Conservation (phyloP, 805 yeast genomes). For the Teunomyces funiuensis region DNA sequence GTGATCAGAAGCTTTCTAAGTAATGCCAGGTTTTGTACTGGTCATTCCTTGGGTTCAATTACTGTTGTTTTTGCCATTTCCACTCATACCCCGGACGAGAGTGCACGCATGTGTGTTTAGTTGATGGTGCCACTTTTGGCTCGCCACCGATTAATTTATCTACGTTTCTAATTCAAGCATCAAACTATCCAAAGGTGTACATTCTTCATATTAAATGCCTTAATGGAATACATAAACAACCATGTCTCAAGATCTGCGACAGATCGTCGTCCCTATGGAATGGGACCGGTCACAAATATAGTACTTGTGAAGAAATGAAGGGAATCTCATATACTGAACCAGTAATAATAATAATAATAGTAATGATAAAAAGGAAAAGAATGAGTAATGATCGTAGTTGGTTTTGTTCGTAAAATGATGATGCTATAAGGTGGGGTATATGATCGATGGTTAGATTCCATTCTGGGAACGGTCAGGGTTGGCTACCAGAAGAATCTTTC, state of each 20-base stretch:
- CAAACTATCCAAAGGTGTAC: too few species aligned
- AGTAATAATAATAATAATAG: neutral
- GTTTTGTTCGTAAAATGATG: neutral
- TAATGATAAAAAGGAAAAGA: too few species aligned
- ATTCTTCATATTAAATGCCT: too few species aligned
- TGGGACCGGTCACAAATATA: neutral
- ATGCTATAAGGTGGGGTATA: neutral
- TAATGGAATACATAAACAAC: neutral
- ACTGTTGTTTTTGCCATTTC: too few species aligned
- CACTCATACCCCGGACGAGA: too few species aligned
- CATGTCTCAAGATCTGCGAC: neutral
- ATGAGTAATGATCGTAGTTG: neutral
- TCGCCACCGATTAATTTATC: too few species aligned
- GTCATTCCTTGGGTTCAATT: too few species aligned
- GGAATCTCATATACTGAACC: neutral
- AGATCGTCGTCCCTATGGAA: neutral
- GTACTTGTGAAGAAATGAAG: neutral
- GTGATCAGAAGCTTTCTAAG: too few species aligned
- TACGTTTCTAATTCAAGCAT: too few species aligned
- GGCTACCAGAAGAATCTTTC: constrained; percentile 82
- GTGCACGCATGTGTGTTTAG: too few species aligned
- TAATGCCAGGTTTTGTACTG: too few species aligned
- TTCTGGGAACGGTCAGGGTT: constrained; percentile 69
- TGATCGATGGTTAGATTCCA: neutral
- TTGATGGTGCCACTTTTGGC: too few species aligned